Percentiles rank a stretch among this genome's conserved stretches.
These are phyloP conservation scores for Quercus aquifolioides DNA, from an alignment of 306 rosid species.

Conservation along the genomic window DNA sequence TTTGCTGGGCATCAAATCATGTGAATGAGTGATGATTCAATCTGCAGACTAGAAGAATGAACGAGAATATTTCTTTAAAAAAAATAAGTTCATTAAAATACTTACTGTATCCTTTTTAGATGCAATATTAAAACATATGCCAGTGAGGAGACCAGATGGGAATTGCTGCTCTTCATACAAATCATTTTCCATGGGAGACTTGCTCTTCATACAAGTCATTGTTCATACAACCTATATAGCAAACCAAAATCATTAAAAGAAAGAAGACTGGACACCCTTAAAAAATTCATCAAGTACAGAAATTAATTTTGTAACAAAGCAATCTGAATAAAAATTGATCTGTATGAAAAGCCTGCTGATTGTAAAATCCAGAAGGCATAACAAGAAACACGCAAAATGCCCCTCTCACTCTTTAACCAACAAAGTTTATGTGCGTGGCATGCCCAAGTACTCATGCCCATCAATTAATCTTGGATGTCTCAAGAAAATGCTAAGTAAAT, in stretches of 20 bases:
- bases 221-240: slow-evolving; percentile 56
- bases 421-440: slow-evolving; percentile 4
- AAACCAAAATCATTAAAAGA: slow-evolving; percentile 20
- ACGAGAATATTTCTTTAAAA: not conserved
- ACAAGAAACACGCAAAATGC: not conserved
- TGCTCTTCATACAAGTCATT: slow-evolving; percentile 26
- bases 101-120: slow-evolving; percentile 56
- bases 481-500: not conserved
- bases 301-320: not conserved
- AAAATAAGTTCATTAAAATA: not conserved
- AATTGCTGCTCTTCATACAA: slow-evolving; percentile 13
- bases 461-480: not conserved
- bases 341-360: not conserved
- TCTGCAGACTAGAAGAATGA: not conserved
- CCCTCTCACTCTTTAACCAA: slow-evolving; percentile 8
- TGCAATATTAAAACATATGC: slow-evolving; percentile 45
- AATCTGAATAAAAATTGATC: not conserved
- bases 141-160: slow-evolving; percentile 41
- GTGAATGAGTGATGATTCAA: not conserved
- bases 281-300: slow-evolving; percentile 3
- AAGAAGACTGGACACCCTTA: slow-evolving; percentile 14
- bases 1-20: not conserved
- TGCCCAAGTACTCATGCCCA: not conserved
- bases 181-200: no score
- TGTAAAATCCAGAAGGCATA: not conserved